Conservation (phyloP, 768 basidiomycete species). For the Boletales sp. region DNA sequence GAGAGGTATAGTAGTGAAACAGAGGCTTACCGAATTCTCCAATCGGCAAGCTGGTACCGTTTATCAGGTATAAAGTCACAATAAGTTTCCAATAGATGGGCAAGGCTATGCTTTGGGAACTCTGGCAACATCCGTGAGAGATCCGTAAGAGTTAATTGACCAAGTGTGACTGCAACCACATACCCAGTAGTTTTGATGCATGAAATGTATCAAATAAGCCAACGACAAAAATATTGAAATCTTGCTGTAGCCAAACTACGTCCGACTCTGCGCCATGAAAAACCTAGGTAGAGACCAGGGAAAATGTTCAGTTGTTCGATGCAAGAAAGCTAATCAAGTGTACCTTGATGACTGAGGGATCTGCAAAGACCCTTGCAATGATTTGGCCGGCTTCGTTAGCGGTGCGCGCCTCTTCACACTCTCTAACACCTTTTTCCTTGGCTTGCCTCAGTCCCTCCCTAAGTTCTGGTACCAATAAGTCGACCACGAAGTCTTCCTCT, state of each 20-base stretch:
- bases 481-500: conserved; percentile 82
- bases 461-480: conserved; percentile 59
- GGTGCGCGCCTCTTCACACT: conserved; percentile 12
- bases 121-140: conserved; percentile 39
- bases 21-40: conserved; percentile 76
- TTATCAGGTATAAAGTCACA: conserved; percentile 92
- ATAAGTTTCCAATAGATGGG: conserved; percentile 80
- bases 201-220: conserved; percentile 98
- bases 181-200: conserved; percentile 82
- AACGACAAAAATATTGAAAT: conserved; percentile 91
- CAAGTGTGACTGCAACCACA: not conserved
- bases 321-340: conserved; percentile 11
- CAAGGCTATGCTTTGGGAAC: conserved; percentile 80
- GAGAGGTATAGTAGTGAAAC: not conserved
- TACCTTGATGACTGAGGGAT: conserved; percentile 84
- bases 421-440: conserved; percentile 35
- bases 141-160: not conserved
- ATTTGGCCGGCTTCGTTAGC: conserved; percentile 46
- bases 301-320: not conserved
- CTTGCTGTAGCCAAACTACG: conserved; percentile 93
- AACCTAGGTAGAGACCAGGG: conserved; percentile 45
- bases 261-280: conserved; percentile 95
- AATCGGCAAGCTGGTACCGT: conserved; percentile 94
- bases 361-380: conserved; percentile 50
- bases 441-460: conserved; percentile 69